A percentile compares a stretch with the other conserved stretches of the same genome.
Conservation (phyloP, 2,329 filamentous ascomycete species). For the Botryotinia narcissicola region DNA sequence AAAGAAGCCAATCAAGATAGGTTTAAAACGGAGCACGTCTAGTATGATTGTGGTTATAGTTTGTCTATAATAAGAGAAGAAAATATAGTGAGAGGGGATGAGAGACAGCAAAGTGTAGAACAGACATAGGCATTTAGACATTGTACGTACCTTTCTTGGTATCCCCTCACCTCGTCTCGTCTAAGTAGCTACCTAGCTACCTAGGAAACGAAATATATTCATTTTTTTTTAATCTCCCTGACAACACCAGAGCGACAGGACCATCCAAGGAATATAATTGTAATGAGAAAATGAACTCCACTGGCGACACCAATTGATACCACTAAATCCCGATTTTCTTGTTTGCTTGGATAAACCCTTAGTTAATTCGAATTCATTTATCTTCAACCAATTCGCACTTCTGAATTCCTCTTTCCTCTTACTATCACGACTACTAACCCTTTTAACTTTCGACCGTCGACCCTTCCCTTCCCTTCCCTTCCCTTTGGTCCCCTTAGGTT, state of each 20-base stretch:
- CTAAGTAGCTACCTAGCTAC: background rate
- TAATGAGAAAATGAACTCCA: constrained; percentile 20
- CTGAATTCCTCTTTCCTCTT: background rate
- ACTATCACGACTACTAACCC: background rate
- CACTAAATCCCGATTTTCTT: constrained; percentile 6
- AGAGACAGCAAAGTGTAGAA: background rate
- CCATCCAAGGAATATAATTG: constrained; percentile 17
- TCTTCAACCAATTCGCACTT: constrained; percentile 11
- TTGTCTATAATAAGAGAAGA: background rate
- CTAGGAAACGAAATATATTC: constrained; percentile 10
- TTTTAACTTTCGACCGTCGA: constrained; percentile 1
- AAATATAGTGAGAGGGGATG: background rate
- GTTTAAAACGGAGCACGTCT: background rate
- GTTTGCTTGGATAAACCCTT: constrained; percentile 19
- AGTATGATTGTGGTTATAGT: background rate
- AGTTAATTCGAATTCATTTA: constrained; percentile 15
- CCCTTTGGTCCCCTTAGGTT: background rate
- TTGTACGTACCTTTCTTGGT: background rate
- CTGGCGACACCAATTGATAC: constrained; percentile 19
- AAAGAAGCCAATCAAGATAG: background rate
- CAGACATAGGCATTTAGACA: background rate
- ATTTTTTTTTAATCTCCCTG: constrained; percentile 3
- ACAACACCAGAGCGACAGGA: constrained; percentile 22
- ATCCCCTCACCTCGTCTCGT: constrained; percentile 6
- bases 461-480: background rate